phyloP scores from a whole-genome alignment of 495 filamentous ascomycete species.

The Cercophora sp. region DNA sequence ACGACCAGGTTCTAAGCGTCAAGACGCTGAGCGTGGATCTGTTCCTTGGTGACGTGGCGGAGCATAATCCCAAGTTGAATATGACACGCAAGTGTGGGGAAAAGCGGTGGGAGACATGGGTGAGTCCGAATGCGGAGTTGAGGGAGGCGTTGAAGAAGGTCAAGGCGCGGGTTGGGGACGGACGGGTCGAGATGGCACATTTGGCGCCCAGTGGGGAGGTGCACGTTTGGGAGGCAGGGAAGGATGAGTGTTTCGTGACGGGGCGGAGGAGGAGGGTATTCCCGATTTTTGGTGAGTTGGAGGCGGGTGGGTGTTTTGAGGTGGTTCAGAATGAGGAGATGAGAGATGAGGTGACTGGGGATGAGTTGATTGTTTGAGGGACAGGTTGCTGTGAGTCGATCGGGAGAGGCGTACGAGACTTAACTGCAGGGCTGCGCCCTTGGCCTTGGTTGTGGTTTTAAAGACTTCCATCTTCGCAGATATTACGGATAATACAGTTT shows the following conservation, averaged over 20 bases:
- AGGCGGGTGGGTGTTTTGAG: neutral
- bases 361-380: too few species aligned
- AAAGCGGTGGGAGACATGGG: constrained; percentile 2
- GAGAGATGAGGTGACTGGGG: too few species aligned
- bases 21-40: constrained; percentile 12
- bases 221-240: constrained; percentile 18
- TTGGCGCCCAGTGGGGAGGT: constrained; percentile 16
- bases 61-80: constrained; percentile 24
- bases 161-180: constrained; percentile 4
- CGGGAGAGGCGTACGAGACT: too few species aligned
- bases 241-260: constrained; percentile 9
- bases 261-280: constrained; percentile 5
- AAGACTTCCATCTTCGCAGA: too few species aligned
- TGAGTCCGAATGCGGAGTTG: constrained; percentile 10
- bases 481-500: too few species aligned
- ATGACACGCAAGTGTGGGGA: neutral
- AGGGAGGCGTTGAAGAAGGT: constrained; percentile 6
- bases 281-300: neutral
- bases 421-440: too few species aligned
- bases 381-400: too few species aligned
- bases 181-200: constrained; percentile 17
- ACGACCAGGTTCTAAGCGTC: constrained; percentile 1
- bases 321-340: too few species aligned
- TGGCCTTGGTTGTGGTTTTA: too few species aligned
- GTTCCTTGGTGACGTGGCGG: constrained; percentile 15